These are phyloP conservation scores for Rosa multiflora DNA, from an alignment of 306 rosid genomes.

Conservation along the genomic window DNA sequence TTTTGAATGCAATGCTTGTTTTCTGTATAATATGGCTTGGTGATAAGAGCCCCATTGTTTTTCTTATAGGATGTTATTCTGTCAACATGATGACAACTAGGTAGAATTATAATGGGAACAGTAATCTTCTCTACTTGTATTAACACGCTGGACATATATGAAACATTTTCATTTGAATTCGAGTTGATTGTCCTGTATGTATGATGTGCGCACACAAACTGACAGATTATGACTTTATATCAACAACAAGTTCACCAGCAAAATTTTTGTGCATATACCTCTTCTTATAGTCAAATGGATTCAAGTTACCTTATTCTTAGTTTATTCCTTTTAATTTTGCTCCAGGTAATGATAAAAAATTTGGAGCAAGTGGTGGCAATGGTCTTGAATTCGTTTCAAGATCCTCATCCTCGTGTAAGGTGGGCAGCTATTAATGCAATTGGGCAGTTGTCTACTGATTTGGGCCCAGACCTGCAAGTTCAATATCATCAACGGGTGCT, in stretches of 20 bases:
- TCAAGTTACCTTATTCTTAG: neutral
- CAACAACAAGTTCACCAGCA: neutral
- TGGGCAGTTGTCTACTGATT: conserved; percentile 93
- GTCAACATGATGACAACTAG: neutral
- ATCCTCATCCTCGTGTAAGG: conserved; percentile 97
- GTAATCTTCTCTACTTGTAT: neutral
- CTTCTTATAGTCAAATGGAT: neutral
- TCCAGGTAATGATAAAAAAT: conserved; percentile 85
- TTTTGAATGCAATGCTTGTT: neutral
- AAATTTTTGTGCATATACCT: neutral
- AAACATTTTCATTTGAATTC: neutral
- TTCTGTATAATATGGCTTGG: neutral
- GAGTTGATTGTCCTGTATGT: neutral
- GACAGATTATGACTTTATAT: neutral
- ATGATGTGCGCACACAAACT: neutral
- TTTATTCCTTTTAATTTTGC: conserved; percentile 2
- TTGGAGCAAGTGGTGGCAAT: conserved; percentile 98
- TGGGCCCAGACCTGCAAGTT: conserved; percentile 97
- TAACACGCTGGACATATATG: neutral
- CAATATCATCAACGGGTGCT: conserved; percentile 81
- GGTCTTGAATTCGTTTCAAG: conserved; percentile 90
- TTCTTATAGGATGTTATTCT: neutral
- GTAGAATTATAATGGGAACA: neutral
- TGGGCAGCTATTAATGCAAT: conserved; percentile 99
- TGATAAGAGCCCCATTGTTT: neutral